Evolutionary conservation across 768 basidiomycete genomes (phyloP), one percentile per base, ranked within the genome.

Genomic region (Tricholomella constricta): DNA sequence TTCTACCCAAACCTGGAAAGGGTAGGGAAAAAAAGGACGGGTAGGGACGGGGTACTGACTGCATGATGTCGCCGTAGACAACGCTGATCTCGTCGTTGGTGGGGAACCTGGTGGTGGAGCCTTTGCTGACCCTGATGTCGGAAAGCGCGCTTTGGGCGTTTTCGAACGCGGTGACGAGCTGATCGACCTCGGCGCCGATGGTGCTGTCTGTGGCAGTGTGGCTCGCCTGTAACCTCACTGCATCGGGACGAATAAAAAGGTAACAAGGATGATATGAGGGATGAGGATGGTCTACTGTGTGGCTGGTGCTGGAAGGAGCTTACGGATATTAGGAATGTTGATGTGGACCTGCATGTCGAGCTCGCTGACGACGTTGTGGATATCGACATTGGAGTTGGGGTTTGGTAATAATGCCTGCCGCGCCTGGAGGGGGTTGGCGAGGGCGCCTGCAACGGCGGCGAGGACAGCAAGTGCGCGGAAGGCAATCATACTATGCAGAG

Each of bases 11-110:
- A 29, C 20, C 22, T 15, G 23, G n/a, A 14, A 23, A 25, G 27
- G 2, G 9, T 15, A 4, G 22, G 8, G 17, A 20, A 26, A 35
- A 15, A 11, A 38, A 20, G n/a, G 3, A 46, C 19, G n/a, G n/a
- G n/a, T n/a, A n/a, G n/a, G n/a, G n/a, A n/a, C n/a, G n/a, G n/a
- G n/a, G n/a, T n/a, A 52, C 69, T 49, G 55, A 73, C 72, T 66
- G 66, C 32, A 69, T 47, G 20, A 57, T 57, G 53, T 72, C 70
- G 27, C 62, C 57, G 47, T 61, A 63, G 45, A 58, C 57, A 51
- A 69, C 62, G 46, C 69, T 68, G 45, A 73, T 62, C 12, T 72
- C 69, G 55, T 72, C 67, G 60, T 73, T 67, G 26, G 70, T 72
- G 7, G 72, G 72, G 9, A 45, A 20, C 25, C 51, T 60, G 34